Evolutionary conservation across 371 early-diverging fungal species (phyloP).

Genomic region (Mortierella sp.): DNA sequence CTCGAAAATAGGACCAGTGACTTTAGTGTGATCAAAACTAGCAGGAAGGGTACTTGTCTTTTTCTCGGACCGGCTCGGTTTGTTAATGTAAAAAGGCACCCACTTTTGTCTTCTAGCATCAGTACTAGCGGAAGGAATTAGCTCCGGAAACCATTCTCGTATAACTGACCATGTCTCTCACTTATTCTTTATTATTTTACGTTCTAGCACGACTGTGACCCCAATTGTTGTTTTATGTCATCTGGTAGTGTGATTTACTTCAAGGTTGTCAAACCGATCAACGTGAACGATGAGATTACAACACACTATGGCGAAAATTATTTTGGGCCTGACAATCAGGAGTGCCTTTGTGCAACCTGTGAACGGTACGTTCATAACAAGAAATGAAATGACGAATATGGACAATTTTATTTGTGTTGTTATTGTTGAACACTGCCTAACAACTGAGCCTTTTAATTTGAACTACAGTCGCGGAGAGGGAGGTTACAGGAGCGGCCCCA

Average conservation of each 20-base stretch:
- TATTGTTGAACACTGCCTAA: neutral
- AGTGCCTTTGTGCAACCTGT: constrained; percentile 93
- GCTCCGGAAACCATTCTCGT: too few species aligned
- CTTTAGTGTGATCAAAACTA: constrained; percentile 90
- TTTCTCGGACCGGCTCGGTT: constrained; percentile 97
- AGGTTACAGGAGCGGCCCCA: neutral
- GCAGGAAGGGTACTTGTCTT: constrained; percentile 77
- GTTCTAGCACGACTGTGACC: constrained; percentile 87
- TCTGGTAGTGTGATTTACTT: constrained; percentile 73
- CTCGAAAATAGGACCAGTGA: constrained; percentile 77
- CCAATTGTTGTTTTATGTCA: constrained; percentile 71
- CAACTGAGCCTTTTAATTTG: neutral
- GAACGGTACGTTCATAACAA: constrained; percentile 58
- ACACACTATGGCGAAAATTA: constrained; percentile 88
- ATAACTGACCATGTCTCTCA: neutral
- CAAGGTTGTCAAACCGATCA: constrained; percentile 79
- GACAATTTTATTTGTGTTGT: too few species aligned
- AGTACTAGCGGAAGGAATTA: too few species aligned
- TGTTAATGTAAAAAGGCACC: constrained; percentile 70
- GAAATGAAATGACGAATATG: neutral
- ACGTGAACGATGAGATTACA: constrained; percentile 89
- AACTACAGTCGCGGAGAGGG: constrained; percentile 2
- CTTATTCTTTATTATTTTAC: constrained; percentile 1
- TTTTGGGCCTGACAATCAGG: constrained; percentile 87
- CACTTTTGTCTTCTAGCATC: neutral